A percentile compares a stretch with the other conserved stretches of the same genome.
These are phyloP conservation scores for Tillandsia leiboldiana DNA, from an alignment of 176 grass and related monocot species.

Conservation along the genomic window DNA sequence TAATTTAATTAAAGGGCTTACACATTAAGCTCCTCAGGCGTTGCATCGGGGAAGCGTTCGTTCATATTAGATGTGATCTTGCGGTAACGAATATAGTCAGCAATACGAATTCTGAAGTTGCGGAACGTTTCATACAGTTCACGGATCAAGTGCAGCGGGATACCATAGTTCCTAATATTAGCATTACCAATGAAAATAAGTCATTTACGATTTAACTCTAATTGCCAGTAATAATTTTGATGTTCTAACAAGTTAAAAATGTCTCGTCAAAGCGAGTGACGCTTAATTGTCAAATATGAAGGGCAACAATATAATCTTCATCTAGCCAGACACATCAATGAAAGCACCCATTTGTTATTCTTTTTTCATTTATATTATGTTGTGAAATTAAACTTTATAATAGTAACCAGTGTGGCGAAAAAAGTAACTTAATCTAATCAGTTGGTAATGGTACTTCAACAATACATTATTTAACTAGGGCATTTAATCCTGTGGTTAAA, in stretches of 20 bases:
- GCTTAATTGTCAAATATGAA: no score
- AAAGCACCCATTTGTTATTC: no score
- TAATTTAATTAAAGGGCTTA: conserved; percentile 28
- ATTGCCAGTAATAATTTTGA: no score
- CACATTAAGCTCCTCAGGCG: conserved; percentile 66
- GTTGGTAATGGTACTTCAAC: not conserved
- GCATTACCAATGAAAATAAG: not conserved
- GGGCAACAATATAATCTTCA: no score
- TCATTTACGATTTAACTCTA: no score
- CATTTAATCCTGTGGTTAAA: not conserved
- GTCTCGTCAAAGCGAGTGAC: no score
- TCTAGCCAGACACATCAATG: no score
- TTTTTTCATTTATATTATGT: no score
- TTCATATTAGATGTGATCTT: conserved; percentile 99
- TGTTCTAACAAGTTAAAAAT: no score
- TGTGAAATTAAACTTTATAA: no score
- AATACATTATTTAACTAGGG: not conserved
- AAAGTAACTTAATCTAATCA: not conserved
- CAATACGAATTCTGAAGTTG: conserved; percentile 72
- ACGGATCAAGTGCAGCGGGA: conserved; percentile 88
- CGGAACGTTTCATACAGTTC: conserved; percentile 95
- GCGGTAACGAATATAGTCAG: conserved; percentile 85
- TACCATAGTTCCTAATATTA: conserved; percentile 85
- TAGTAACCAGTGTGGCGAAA: no score
- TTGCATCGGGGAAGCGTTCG: conserved; percentile 85